Conservation (phyloP, 2,329 filamentous ascomycete genomes). For the Akanthomyces muscarius region DNA sequence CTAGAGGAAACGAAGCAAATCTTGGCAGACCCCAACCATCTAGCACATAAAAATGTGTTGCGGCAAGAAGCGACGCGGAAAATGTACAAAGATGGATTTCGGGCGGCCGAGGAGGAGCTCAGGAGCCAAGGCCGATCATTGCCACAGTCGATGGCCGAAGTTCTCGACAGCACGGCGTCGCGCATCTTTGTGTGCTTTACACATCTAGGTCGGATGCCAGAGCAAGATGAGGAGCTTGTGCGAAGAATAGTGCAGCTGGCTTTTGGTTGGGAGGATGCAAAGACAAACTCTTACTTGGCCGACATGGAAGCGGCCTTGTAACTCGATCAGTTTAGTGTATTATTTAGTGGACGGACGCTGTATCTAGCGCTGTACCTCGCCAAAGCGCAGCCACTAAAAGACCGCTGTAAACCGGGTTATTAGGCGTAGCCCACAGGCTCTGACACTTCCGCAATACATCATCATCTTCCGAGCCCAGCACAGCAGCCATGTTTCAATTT, state of each 20-base stretch:
- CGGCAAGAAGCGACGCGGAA: conserved; percentile 18
- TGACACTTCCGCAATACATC: no score
- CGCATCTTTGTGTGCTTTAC: conserved; percentile 21
- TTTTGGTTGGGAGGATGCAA: conserved; percentile 11
- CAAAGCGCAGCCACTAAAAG: no score
- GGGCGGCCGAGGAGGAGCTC: conserved; percentile 19
- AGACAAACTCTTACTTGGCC: conserved; percentile 19
- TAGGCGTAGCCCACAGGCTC: no score
- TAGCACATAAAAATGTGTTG: conserved; percentile 20
- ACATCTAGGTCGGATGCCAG: conserved; percentile 3
- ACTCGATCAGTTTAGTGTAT: no score
- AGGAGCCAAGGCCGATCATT: background rate
- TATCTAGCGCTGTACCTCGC: no score
- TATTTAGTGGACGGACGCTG: no score
- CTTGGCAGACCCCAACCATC: conserved; percentile 20
- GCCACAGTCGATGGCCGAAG: conserved; percentile 12
- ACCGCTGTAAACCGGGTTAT: no score
- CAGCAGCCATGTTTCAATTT: no score
- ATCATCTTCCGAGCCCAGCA: no score
- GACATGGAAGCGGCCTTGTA: no score
- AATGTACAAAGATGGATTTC: conserved; percentile 21
- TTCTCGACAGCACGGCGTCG: conserved; percentile 22
- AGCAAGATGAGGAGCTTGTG: conserved; percentile 11
- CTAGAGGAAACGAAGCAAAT: conserved; percentile 20
- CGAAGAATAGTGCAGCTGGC: conserved; percentile 17